phyloP scores from a whole-genome alignment of 2,329 filamentous ascomycete species.

The Aspergillus hortae region DNA sequence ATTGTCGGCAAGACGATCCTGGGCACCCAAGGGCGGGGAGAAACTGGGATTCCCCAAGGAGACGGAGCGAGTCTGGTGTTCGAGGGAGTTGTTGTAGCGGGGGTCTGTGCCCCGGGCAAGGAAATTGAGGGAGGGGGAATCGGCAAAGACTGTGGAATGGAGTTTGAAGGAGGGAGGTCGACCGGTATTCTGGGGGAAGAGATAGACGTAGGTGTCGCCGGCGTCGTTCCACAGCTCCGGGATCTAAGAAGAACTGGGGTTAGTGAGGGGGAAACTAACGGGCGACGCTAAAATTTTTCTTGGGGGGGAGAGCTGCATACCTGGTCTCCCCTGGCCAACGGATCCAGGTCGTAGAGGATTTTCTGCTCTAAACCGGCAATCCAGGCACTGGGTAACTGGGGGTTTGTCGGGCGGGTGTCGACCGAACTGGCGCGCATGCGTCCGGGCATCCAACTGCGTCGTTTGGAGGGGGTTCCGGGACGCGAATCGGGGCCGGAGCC shows the following conservation, averaged over 20 bases:
- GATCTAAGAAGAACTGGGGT: conserved; percentile 36
- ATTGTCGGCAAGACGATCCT: conserved; percentile 30
- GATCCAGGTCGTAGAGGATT: conserved; percentile 53
- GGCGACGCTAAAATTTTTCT: not conserved
- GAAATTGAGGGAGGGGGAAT: conserved; percentile 54
- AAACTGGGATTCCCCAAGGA: conserved; percentile 27
- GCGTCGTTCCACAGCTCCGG: conserved; percentile 60
- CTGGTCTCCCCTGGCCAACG: conserved; percentile 50
- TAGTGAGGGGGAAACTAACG: conserved; percentile 1
- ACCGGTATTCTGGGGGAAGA: conserved; percentile 56
- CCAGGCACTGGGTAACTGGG: conserved; percentile 50
- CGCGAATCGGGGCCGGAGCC: conserved; percentile 32
- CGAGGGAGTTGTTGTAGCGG: conserved; percentile 38
- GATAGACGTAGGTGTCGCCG: conserved; percentile 61
- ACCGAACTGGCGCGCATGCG: conserved; percentile 32
- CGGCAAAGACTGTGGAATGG: conserved; percentile 56
- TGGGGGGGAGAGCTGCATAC: conserved; percentile 30
- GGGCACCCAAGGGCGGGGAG: conserved; percentile 29
- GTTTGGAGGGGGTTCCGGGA: conserved; percentile 35
- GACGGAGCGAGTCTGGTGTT: conserved; percentile 27
- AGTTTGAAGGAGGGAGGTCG: conserved; percentile 60
- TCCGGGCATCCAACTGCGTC: conserved; percentile 45
- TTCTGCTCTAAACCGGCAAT: conserved; percentile 56
- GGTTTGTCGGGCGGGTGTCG: conserved; percentile 23
- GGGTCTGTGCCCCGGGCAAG: conserved; percentile 52